phyloP scores from a whole-genome alignment of 1,139 yeast genomes.

The Geotrichum phurueaensis region DNA sequence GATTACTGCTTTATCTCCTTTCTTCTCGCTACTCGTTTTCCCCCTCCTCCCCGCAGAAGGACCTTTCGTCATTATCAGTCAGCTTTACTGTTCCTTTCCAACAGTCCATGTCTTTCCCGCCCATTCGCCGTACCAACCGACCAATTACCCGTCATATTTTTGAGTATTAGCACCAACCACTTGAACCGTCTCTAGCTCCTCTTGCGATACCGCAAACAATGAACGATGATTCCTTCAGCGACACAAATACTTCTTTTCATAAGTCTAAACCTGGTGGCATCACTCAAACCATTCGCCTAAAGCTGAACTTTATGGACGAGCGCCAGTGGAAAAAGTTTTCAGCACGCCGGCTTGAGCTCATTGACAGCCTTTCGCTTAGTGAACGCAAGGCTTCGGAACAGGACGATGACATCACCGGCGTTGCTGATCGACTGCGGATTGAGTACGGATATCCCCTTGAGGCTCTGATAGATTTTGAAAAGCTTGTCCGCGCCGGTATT shows the following conservation, averaged over 20 bases:
- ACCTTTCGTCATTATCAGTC: background rate
- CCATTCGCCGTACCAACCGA: background rate
- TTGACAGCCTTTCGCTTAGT: slow-evolving; percentile 72
- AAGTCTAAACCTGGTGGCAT: slow-evolving; percentile 45
- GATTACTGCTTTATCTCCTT: background rate
- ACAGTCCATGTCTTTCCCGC: background rate
- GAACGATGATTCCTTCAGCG: slow-evolving; percentile 6
- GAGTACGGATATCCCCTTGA: slow-evolving; percentile 68
- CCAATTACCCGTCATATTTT: background rate
- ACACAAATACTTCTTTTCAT: slow-evolving; percentile 3
- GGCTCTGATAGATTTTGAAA: slow-evolving; percentile 68
- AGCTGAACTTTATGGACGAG: slow-evolving; percentile 73
- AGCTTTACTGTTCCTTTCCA: background rate
- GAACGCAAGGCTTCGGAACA: slow-evolving; percentile 87
- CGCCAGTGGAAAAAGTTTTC: slow-evolving; percentile 83
- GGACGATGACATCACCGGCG: slow-evolving; percentile 68
- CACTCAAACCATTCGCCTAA: slow-evolving; percentile 70
- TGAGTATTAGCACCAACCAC: background rate
- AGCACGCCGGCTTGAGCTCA: slow-evolving; percentile 78
- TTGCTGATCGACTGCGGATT: slow-evolving; percentile 65
- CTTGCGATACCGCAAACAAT: background rate
- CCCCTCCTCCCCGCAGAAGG: background rate
- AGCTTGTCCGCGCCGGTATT: slow-evolving; percentile 85
- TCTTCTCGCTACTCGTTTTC: background rate
- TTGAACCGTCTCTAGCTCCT: background rate